Conservation (phyloP, 768 basidiomycete genomes). For the Tylopilus sp. region DNA sequence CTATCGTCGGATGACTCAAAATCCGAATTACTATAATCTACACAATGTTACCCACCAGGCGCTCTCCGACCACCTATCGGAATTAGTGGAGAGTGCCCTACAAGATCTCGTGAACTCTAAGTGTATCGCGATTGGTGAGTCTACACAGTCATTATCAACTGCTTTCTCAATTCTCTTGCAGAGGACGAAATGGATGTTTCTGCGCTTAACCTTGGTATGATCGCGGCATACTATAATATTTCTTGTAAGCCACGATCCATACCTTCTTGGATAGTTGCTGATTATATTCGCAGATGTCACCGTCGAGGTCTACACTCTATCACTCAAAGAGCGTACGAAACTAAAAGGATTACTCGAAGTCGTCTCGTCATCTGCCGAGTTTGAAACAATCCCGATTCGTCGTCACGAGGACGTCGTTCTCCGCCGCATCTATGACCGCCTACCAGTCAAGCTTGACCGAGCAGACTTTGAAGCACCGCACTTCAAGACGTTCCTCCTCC, state of each 20-base stretch:
- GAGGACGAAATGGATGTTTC: slow-evolving; percentile 94
- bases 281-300: slow-evolving; percentile 66
- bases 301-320: slow-evolving; percentile 94
- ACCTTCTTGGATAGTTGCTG: background rate
- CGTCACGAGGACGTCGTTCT: slow-evolving; percentile 86
- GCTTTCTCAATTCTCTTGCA: slow-evolving; percentile 3
- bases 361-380: slow-evolving; percentile 94
- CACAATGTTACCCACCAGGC: slow-evolving; percentile 96
- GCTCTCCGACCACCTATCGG: slow-evolving; percentile 92
- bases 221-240: slow-evolving; percentile 94
- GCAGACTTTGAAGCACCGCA: slow-evolving; percentile 91
- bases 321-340: slow-evolving; percentile 94
- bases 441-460: slow-evolving; percentile 87
- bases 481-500: slow-evolving; percentile 96
- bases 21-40: slow-evolving; percentile 92
- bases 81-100: slow-evolving; percentile 91
- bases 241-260: slow-evolving; percentile 55
- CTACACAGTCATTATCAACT: slow-evolving; percentile 10
- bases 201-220: slow-evolving; percentile 96
- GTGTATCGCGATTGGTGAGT: slow-evolving; percentile 81
- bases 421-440: slow-evolving; percentile 90
- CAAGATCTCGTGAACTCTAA: slow-evolving; percentile 91
- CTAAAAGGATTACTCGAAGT: slow-evolving; percentile 96
- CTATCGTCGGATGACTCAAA: slow-evolving; percentile 96
- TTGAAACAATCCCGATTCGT: slow-evolving; percentile 91